These are phyloP conservation scores for Hydnomerulius pinastri DNA, from an alignment of 768 basidiomycete species.

Conservation along the genomic window DNA sequence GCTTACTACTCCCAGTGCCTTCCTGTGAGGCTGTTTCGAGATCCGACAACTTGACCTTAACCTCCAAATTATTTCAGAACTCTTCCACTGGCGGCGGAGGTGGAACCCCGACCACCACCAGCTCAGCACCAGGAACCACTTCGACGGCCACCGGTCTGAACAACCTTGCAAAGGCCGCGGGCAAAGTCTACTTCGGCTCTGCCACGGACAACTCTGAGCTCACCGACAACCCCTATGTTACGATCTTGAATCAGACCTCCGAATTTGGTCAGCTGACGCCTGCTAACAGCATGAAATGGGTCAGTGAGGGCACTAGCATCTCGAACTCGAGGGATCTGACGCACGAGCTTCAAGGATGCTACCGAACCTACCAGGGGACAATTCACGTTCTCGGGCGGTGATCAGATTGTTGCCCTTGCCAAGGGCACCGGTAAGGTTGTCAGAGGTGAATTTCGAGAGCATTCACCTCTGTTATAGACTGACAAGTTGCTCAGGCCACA, in stretches of 20 bases:
- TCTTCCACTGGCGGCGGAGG: no score
- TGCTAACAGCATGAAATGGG: constrained; percentile 23
- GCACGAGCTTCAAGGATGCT: constrained; percentile 8
- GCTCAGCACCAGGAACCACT: no score
- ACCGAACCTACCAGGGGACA: constrained; percentile 24
- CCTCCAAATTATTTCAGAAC: no score
- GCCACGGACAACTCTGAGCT: constrained; percentile 52
- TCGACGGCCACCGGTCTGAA: constrained; percentile 25
- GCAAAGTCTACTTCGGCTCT: constrained; percentile 49
- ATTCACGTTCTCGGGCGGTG: constrained; percentile 22
- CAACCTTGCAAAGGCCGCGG: constrained; percentile 38
- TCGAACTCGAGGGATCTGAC: neutral
- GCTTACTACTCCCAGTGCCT: no score
- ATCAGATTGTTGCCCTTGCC: constrained; percentile 21
- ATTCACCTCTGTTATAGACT: neutral
- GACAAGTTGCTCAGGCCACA: constrained; percentile 16
- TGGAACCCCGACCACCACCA: no score
- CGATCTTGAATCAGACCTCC: constrained; percentile 5
- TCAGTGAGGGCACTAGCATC: constrained; percentile 1
- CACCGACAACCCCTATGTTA: constrained; percentile 28
- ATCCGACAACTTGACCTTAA: no score
- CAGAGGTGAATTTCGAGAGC: constrained; percentile 12
- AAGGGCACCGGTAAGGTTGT: constrained; percentile 19
- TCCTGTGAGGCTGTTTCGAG: no score
- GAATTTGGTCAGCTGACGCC: constrained; percentile 23